A percentile compares a stretch with the other conserved stretches of the same genome.
These are phyloP conservation scores for Eucalyptus erythrocorys DNA, from an alignment of 345 rosid species.

Conservation along the genomic window DNA sequence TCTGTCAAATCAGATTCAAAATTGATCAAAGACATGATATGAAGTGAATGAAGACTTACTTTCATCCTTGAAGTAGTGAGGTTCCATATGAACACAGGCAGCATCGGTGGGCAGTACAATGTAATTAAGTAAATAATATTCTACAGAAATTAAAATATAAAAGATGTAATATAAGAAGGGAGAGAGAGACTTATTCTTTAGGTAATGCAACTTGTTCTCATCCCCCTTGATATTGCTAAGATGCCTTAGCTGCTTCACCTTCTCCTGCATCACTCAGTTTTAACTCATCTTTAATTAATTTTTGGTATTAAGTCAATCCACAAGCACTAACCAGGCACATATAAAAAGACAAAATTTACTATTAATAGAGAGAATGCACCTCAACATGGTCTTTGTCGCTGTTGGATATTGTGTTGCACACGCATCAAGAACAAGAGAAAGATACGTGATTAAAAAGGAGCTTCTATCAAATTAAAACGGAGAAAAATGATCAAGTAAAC, in stretches of 20 bases:
- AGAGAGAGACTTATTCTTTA: slow-evolving; percentile 2
- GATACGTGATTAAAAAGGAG: neutral
- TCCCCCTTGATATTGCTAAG: neutral
- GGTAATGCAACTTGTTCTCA: neutral
- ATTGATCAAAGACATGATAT: neutral
- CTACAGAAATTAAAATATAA: neutral
- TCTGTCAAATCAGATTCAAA: neutral
- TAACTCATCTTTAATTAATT: neutral
- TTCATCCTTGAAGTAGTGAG: neutral
- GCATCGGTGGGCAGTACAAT: neutral
- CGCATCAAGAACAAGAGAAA: neutral
- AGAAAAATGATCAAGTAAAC: neutral
- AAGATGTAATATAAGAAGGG: neutral
- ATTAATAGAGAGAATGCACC: neutral
- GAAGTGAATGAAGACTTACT: neutral
- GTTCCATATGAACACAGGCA: neutral
- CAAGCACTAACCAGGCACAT: neutral
- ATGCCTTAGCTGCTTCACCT: neutral
- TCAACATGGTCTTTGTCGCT: neutral
- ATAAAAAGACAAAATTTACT: neutral
- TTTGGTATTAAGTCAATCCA: neutral
- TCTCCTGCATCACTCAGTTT: neutral
- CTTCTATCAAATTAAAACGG: neutral
- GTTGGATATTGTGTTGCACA: neutral
- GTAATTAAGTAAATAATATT: neutral